Evolutionary conservation across 176 grass and related monocot species (phyloP).

Genomic region (Hsuehochloa calcarea): DNA sequence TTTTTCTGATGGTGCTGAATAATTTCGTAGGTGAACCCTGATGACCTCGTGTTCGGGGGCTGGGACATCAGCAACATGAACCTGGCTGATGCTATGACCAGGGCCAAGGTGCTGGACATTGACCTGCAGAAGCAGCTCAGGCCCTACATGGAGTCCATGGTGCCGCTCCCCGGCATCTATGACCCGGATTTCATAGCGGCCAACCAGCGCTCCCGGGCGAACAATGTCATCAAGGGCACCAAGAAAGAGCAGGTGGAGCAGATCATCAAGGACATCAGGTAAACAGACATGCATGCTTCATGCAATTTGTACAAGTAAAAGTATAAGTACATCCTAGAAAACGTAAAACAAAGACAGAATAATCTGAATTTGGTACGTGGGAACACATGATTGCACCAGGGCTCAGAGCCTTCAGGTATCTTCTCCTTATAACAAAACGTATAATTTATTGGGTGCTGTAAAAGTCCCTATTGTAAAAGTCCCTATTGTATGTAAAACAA

Average conservation of each 20-base stretch:
- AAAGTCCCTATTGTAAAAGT: not conserved
- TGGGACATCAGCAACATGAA: constrained; percentile 99
- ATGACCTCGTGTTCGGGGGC: constrained; percentile 84
- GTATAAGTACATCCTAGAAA: not conserved
- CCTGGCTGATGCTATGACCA: constrained; percentile 91
- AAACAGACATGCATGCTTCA: not conserved
- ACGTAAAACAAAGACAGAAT: not conserved
- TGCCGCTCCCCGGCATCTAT: constrained; percentile 84
- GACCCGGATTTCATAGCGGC: constrained; percentile 88
- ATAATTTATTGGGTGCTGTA: not conserved
- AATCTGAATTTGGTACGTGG: not conserved
- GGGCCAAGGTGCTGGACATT: constrained; percentile 92
- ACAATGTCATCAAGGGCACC: constrained; percentile 68
- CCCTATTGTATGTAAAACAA: not conserved
- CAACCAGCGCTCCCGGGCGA: constrained; percentile 72
- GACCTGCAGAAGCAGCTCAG: constrained; percentile 98
- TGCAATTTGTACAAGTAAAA: not conserved
- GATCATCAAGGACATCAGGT: constrained; percentile 94
- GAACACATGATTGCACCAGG: not conserved
- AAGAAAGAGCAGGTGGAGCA: constrained; percentile 90
- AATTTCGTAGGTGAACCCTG: constrained; percentile 77
- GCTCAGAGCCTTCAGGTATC: not conserved
- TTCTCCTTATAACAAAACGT: not conserved
- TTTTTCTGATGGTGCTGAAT: not conserved
- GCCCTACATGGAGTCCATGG: constrained; percentile 94